Percentiles rank a stretch among this genome's conserved stretches.
Evolutionary conservation across 305 asterid genomes (phyloP).

Genomic region (Fraxinus platypoda): DNA sequence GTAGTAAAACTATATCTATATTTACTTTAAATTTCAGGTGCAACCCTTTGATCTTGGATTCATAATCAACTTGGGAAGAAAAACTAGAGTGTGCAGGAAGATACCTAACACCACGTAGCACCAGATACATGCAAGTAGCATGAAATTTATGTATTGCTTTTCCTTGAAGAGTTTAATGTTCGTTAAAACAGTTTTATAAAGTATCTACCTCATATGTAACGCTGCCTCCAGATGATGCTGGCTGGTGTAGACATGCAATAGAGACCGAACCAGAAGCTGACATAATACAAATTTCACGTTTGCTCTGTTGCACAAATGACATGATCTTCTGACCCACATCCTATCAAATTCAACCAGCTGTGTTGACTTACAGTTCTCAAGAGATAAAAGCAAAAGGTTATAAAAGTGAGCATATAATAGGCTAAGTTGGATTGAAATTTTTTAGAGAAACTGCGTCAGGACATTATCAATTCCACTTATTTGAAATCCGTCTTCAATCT

Average conservation of each 20-base stretch:
- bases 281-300: slow-evolving; percentile 52
- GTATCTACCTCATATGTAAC: slow-evolving; percentile 54
- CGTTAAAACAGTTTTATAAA: neutral
- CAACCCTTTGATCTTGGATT: neutral
- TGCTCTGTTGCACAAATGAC: slow-evolving; percentile 50
- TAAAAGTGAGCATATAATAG: neutral
- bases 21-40: neutral
- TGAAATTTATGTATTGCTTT: neutral
- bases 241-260: slow-evolving; percentile 59
- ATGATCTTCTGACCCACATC: slow-evolving; percentile 58
- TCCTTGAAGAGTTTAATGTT: neutral
- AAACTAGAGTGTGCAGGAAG: neutral
- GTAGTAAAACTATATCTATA: neutral
- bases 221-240: slow-evolving; percentile 60
- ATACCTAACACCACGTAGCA: neutral
- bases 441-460: neutral
- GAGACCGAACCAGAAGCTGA: slow-evolving; percentile 64
- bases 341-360: slow-evolving; percentile 35
- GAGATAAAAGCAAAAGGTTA: neutral
- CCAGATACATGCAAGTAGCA: neutral
- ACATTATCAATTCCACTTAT: neutral
- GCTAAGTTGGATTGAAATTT: neutral
- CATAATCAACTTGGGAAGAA: neutral
- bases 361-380: neutral
- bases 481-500: neutral